phyloP scores from a whole-genome alignment of 805 yeast species.

The Kuraishia piskuri region DNA sequence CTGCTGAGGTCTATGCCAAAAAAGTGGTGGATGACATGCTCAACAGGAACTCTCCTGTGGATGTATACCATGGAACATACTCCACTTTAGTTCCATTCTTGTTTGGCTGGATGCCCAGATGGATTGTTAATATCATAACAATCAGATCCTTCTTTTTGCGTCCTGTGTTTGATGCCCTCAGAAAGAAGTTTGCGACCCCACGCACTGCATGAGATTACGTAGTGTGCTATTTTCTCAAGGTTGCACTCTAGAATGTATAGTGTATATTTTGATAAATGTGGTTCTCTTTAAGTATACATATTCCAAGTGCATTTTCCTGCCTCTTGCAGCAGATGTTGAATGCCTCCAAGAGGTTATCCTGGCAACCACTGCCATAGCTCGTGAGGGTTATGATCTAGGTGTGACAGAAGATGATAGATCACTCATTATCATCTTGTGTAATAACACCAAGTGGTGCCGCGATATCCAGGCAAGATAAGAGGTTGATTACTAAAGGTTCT shows the following conservation, averaged over 20 bases:
- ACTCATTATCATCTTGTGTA: no score
- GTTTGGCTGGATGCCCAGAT: neutral
- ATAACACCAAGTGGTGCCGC: no score
- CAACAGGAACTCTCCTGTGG: conserved; percentile 29
- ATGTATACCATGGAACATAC: conserved; percentile 48
- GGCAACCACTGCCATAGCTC: no score
- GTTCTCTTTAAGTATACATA: no score
- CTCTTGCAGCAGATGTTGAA: no score
- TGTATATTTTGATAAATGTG: neutral
- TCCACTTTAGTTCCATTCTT: conserved; percentile 7
- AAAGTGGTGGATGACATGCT: conserved; percentile 44
- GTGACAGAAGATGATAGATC: no score
- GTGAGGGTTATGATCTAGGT: no score
- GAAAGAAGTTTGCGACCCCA: neutral
- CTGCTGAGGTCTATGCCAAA: conserved; percentile 47
- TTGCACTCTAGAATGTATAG: neutral
- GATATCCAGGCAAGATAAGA: neutral
- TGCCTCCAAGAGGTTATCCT: no score
- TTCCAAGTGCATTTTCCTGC: no score
- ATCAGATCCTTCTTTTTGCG: neutral
- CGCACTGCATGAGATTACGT: neutral
- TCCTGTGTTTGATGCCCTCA: neutral
- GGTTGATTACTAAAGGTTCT: neutral
- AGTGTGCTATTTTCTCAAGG: no score
- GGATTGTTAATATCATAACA: neutral